These are phyloP conservation scores for Salix dunnii DNA, from an alignment of 345 rosid genomes.

Conservation along the genomic window DNA sequence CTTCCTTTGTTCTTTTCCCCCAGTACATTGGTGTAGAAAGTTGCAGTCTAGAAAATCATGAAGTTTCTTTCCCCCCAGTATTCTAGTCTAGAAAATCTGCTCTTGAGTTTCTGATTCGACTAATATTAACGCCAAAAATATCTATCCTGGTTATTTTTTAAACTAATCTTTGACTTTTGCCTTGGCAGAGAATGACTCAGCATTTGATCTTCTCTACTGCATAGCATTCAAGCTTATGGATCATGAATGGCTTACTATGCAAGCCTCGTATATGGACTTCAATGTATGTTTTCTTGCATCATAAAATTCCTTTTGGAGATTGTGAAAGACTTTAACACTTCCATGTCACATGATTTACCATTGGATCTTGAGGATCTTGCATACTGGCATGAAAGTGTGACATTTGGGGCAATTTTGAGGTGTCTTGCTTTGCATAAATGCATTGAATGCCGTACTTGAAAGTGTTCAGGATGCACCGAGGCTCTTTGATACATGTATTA, in stretches of 20 bases:
- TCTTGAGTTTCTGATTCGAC: not conserved
- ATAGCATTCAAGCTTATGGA: slow-evolving; percentile 97
- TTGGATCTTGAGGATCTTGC: not conserved
- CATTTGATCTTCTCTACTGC: slow-evolving; percentile 93
- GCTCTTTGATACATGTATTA: not conserved
- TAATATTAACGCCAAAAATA: not conserved
- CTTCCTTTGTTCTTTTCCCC: not conserved
- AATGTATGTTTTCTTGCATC: slow-evolving; percentile 49
- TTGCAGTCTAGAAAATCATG: too few species aligned
- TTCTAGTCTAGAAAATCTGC: not conserved
- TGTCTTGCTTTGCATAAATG: not conserved
- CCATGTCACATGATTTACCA: not conserved
- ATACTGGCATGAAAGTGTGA: not conserved
- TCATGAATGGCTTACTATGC: slow-evolving; percentile 92
- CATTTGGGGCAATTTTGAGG: not conserved
- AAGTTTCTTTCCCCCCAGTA: not conserved
- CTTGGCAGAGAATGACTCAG: slow-evolving; percentile 72
- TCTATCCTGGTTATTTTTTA: not conserved
- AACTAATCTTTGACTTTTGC: slow-evolving; percentile 4
- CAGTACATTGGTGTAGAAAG: not conserved
- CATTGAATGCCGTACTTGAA: not conserved
- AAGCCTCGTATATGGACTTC: slow-evolving; percentile 97
- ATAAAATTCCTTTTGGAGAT: slow-evolving; percentile 2
- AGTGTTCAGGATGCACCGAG: not conserved
- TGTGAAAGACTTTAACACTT: not conserved